These are phyloP conservation scores for Adansonia digitata DNA, from an alignment of 345 rosid species.

Conservation along the genomic window DNA sequence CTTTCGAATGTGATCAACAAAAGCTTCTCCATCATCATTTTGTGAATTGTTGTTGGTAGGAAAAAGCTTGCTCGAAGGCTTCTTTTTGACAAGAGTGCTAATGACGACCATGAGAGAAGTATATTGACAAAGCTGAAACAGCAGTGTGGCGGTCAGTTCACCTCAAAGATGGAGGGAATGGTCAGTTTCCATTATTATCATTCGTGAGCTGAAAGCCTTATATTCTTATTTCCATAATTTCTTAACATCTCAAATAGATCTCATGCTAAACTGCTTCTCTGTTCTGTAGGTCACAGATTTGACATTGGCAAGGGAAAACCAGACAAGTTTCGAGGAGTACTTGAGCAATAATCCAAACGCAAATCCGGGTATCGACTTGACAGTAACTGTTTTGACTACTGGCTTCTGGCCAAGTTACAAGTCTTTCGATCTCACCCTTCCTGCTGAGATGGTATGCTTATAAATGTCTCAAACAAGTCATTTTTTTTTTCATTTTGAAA, in stretches of 20 bases:
- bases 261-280: not conserved
- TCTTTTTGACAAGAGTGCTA: conserved; percentile 60
- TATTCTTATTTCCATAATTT: not conserved
- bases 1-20: too few relatives aligned
- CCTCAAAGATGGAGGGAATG: conserved; percentile 87
- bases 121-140: conserved; percentile 68
- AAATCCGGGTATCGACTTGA: conserved; percentile 56
- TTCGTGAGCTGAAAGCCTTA: not conserved
- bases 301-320: conserved; percentile 70
- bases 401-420: conserved; percentile 82
- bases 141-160: conserved; percentile 75
- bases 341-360: conserved; percentile 39
- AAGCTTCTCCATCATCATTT: too few relatives aligned
- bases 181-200: conserved; percentile 28
- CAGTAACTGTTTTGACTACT: conserved; percentile 67
- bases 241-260: not conserved
- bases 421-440: conserved; percentile 62
- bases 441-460: conserved; percentile 54
- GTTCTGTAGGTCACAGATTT: conserved; percentile 56
- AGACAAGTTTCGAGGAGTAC: conserved; percentile 54
- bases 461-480: not conserved
- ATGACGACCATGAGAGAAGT: conserved; percentile 69
- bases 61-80: conserved; percentile 66
- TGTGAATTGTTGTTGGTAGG: conserved; percentile 26
- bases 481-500: not conserved